These are phyloP conservation scores for Wickerhamiella parazyma DNA, from an alignment of 805 yeast genomes.

Conservation along the genomic window DNA sequence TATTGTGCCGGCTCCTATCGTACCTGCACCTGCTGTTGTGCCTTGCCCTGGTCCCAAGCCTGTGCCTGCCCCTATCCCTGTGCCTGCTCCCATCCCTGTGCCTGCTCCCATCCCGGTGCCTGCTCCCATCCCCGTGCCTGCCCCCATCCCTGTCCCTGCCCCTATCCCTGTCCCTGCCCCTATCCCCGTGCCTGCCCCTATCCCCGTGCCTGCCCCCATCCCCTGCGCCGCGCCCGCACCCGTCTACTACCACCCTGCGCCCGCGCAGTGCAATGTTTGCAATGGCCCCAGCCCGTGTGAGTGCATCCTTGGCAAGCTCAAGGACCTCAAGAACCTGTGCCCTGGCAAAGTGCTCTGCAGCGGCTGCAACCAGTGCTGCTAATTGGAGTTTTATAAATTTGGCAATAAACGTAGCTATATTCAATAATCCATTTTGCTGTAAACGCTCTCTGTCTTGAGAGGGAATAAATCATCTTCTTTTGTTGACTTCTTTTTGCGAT, in stretches of 20 bases:
- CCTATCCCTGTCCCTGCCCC: background rate
- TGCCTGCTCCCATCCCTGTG: background rate
- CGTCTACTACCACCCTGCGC: background rate
- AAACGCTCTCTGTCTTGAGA: constrained; percentile 8
- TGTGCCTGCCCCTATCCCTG: background rate
- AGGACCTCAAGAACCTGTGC: background rate
- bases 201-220: background rate
- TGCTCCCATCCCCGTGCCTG: background rate
- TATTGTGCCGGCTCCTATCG: background rate
- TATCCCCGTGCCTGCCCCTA: background rate
- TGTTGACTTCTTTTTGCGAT: constrained; percentile 8
- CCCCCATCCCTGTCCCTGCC: no score
- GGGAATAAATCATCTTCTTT: background rate
- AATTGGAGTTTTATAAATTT: background rate
- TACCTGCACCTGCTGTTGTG: background rate
- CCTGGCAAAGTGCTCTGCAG: constrained; percentile 4
- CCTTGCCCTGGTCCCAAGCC: background rate
- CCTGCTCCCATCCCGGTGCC: constrained; percentile 2
- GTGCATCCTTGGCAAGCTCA: background rate
- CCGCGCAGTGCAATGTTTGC: background rate
- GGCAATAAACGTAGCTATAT: constrained; percentile 1
- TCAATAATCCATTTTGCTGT: constrained; percentile 18
- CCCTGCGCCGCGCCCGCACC: background rate
- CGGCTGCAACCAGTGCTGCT: constrained; percentile 8
- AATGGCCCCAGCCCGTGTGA: constrained; percentile 4